Base-by-base conservation (phyloP, 2,329 filamentous ascomycete species). In the Colletotrichum caudatum region DNA sequence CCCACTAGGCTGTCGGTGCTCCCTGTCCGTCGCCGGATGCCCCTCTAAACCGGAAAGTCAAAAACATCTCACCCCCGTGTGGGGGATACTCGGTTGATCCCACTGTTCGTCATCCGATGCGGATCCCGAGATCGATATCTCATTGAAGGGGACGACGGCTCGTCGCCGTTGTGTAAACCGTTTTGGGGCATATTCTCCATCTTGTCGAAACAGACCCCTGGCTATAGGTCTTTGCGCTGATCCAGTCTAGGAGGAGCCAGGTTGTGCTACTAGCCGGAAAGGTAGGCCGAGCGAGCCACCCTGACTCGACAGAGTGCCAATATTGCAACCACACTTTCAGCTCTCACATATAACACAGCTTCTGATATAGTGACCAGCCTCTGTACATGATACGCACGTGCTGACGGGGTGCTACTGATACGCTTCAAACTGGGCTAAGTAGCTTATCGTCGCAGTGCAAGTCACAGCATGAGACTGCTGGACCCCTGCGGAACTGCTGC, bases 121-220 rank as follows among this genome's bases (percentile, higher is more conserved):
- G 54, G 65, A 41, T 26, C 44, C 69, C 41, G 41, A 33, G 14
- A 59, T 64, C 54, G 59, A 37, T 35, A 41, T 69, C 53, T 44
- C 33, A 41, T 59, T 64, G 54, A 60, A 33, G 16, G 53, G 39
- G 39, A 60, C 33, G 69, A 71, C 60, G 65, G 60, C 69, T 71
- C 65, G 59, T 12, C 23, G 20, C 26, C 37, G 23, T 20, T 46
- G 50, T 20, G 54, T 26, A 33, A 37, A 12, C 59, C 54, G 8
- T 54, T 69, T 64, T 69, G 54, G 69, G 54, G 12, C 11, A 35
- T 8, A 16, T 48, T 54, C 65, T 33, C 69, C 65, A 64, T 71
- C 39, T 44, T 54, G 37, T 33, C 69, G 65, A 71, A 71, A 71
- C 69, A 60, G 68, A 64, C 69, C 69, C 69, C 65, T 71, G 69